Percentiles rank a stretch among this genome's conserved stretches.
Evolutionary conservation across 179 eudicot genomes (phyloP).

Genomic region (Vitellaria paradoxa): DNA sequence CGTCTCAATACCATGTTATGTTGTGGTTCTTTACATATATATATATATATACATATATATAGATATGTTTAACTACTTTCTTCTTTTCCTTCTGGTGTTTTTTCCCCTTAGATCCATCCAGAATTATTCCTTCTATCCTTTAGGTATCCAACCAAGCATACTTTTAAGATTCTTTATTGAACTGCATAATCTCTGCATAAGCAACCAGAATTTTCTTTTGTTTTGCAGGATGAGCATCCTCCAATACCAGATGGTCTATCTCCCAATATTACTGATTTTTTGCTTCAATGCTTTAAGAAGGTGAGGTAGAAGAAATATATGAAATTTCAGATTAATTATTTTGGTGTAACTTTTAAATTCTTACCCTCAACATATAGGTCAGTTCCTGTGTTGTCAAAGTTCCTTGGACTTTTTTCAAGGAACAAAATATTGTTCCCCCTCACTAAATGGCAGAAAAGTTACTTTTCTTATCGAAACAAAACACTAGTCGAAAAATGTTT

Average conservation of each 20-base stretch:
- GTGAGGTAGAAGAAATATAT: conserved; percentile 31
- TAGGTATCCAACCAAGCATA: background rate
- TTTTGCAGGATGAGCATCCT: conserved; percentile 89
- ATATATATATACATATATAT: no score
- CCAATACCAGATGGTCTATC: conserved; percentile 97
- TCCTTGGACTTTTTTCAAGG: background rate
- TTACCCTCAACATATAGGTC: background rate
- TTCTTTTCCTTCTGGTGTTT: background rate
- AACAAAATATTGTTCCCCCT: background rate
- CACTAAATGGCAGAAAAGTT: background rate
- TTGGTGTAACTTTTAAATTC: background rate
- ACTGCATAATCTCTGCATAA: background rate
- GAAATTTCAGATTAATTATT: background rate
- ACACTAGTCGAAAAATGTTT: no score
- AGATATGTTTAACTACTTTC: background rate
- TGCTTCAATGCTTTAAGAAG: conserved; percentile 94
- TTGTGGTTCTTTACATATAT: no score
- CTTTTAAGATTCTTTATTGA: background rate
- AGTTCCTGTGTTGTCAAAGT: background rate
- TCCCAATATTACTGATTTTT: conserved; percentile 82
- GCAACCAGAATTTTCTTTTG: conserved; percentile 11
- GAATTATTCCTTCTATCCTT: background rate
- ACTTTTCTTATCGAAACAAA: no score
- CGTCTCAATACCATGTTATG: no score
- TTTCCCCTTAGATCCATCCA: background rate